These are phyloP conservation scores for Cercospora beticola DNA, from an alignment of 2,329 filamentous ascomycete genomes.

Conservation along the genomic window DNA sequence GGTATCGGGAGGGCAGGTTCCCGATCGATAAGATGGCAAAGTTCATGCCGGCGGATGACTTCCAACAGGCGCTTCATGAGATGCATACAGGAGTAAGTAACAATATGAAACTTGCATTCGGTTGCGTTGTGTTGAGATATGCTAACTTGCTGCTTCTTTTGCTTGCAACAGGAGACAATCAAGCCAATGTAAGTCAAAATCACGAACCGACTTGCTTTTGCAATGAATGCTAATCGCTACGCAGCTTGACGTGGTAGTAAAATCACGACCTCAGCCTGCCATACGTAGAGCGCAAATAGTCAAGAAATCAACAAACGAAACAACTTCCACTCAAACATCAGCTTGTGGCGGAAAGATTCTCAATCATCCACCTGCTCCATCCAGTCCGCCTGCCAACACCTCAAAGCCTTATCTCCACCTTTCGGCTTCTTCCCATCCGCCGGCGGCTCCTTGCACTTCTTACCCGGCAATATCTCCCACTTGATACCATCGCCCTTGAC, in stretches of 20 bases:
- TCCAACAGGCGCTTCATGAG: conserved; percentile 43
- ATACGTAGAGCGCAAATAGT: background rate
- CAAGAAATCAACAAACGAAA: background rate
- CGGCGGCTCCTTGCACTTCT: background rate
- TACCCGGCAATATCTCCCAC: background rate
- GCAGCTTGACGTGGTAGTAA: conserved; percentile 39
- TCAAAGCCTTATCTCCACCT: background rate
- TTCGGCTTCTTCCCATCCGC: background rate
- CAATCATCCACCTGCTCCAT: background rate
- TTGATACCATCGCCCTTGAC: background rate
- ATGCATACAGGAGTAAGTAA: conserved; percentile 39
- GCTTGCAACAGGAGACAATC: conserved; percentile 33
- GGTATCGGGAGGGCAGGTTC: conserved; percentile 50
- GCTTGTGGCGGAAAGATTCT: background rate
- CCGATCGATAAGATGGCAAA: conserved; percentile 50
- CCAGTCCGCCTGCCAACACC: background rate
- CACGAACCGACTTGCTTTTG: background rate
- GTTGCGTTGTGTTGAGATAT: background rate
- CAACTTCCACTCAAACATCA: background rate
- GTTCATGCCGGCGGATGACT: conserved; percentile 46
- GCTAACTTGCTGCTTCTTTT: background rate
- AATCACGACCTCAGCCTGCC: background rate
- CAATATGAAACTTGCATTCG: too few relatives aligned
- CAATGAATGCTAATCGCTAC: background rate
- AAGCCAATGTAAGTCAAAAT: conserved; percentile 40